Conservation (phyloP, 257 asterid genomes). For the Nicotiana tomentosiformis region DNA sequence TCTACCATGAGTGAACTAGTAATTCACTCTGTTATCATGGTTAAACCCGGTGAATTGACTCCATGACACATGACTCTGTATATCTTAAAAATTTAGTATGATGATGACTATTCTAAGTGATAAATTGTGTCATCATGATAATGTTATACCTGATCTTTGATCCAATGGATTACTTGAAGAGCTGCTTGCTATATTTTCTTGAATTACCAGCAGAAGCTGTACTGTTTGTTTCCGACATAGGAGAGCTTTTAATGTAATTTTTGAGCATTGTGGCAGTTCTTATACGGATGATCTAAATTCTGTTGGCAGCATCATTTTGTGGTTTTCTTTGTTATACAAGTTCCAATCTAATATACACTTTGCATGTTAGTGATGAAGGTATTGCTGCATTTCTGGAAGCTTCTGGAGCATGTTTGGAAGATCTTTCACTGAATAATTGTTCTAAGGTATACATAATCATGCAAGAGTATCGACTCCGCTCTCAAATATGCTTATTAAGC, state of each 20-base stretch:
- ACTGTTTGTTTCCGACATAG: background rate
- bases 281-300: background rate
- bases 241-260: background rate
- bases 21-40: background rate
- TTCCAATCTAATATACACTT: slow-evolving; percentile 1
- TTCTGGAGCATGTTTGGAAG: slow-evolving; percentile 60
- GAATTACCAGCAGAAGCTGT: background rate
- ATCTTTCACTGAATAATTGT: slow-evolving; percentile 58
- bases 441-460: slow-evolving; percentile 36
- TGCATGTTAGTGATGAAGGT: slow-evolving; percentile 59
- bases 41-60: slow-evolving; percentile 3
- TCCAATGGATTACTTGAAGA: slow-evolving; percentile 6
- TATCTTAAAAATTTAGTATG: background rate
- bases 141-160: background rate
- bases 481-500: background rate
- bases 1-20: background rate
- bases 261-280: background rate
- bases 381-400: slow-evolving; percentile 77
- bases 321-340: background rate
- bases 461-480: background rate
- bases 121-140: background rate
- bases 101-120: background rate
- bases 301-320: background rate
- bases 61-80: background rate
- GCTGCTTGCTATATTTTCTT: slow-evolving; percentile 3